Conservation (phyloP, 1,284 basidiomycete species). For the Cutaneotrichosporon sp. region DNA sequence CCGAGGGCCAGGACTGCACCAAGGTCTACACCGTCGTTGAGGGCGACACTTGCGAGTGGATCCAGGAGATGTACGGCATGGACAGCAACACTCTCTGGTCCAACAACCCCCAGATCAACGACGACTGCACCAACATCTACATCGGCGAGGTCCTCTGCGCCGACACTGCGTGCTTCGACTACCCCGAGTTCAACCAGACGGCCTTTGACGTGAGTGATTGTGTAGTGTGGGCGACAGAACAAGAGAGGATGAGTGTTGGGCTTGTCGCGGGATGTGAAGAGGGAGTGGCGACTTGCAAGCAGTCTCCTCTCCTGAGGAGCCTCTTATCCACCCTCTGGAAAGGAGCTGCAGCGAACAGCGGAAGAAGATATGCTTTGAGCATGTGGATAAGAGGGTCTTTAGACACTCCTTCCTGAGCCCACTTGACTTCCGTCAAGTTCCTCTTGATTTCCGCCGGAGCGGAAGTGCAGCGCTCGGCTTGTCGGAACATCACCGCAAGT, state of each 20-base stretch:
- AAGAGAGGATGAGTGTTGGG: too few relatives aligned
- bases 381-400: too few relatives aligned
- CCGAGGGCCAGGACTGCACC: slow-evolving; percentile 49
- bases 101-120: slow-evolving; percentile 55
- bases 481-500: too few relatives aligned
- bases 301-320: too few relatives aligned
- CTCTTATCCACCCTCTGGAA: too few relatives aligned
- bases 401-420: too few relatives aligned
- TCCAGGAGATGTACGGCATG: slow-evolving; percentile 46
- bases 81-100: slow-evolving; percentile 44
- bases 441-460: background rate
- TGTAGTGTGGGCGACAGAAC: too few relatives aligned
- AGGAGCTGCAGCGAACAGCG: too few relatives aligned
- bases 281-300: background rate
- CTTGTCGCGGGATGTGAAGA: too few relatives aligned
- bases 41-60: slow-evolving; percentile 52
- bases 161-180: slow-evolving; percentile 43
- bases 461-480: too few relatives aligned
- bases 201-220: slow-evolving; percentile 41
- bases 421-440: too few relatives aligned
- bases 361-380: too few relatives aligned
- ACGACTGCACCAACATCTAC: slow-evolving; percentile 53
- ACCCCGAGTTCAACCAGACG: slow-evolving; percentile 46
- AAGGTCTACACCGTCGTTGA: slow-evolving; percentile 51
- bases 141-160: slow-evolving; percentile 55